These are phyloP conservation scores for Crithidia acanthocephali DNA, from an alignment of 208 protist species.

Conservation along the genomic window DNA sequence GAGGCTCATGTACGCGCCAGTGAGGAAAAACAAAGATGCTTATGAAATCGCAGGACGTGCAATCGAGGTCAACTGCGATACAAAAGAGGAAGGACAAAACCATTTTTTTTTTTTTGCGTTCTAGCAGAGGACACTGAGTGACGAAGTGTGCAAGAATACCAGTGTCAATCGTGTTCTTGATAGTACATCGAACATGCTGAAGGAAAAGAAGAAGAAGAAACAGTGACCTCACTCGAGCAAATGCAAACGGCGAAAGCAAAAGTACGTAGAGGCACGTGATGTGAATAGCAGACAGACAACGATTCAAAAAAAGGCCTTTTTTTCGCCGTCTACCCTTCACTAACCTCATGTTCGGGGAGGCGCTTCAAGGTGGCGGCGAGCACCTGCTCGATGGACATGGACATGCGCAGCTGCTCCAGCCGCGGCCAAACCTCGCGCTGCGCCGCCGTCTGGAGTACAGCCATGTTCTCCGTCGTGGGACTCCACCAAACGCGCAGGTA, in stretches of 20 bases:
- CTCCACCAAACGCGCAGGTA: constrained; percentile 31
- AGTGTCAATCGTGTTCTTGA: too few relatives aligned
- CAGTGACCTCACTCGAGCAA: neutral
- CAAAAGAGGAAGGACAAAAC: too few relatives aligned
- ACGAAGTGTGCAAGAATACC: too few relatives aligned
- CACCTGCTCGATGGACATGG: constrained; percentile 43
- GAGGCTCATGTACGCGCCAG: too few relatives aligned
- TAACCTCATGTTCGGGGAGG: constrained; percentile 9
- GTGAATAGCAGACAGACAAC: neutral
- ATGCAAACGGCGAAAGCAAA: neutral
- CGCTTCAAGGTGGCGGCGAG: constrained; percentile 38
- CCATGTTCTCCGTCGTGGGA: constrained; percentile 21
- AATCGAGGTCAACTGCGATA: too few relatives aligned
- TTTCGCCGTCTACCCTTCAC: constrained; percentile 13
- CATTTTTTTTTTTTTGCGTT: too few relatives aligned
- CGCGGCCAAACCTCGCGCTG: constrained; percentile 53
- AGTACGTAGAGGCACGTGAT: neutral
- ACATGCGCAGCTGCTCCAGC: constrained; percentile 47
- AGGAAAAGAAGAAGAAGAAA: neutral
- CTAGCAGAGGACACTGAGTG: too few relatives aligned
- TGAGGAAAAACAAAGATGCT: too few relatives aligned
- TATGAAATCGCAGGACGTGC: too few relatives aligned
- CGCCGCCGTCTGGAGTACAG: constrained; percentile 28
- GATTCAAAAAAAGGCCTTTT: constrained; percentile 31
- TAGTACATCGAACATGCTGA: too few relatives aligned